Conservation (phyloP, 2,329 filamentous ascomycete species). For the Ilyonectria destructans region DNA sequence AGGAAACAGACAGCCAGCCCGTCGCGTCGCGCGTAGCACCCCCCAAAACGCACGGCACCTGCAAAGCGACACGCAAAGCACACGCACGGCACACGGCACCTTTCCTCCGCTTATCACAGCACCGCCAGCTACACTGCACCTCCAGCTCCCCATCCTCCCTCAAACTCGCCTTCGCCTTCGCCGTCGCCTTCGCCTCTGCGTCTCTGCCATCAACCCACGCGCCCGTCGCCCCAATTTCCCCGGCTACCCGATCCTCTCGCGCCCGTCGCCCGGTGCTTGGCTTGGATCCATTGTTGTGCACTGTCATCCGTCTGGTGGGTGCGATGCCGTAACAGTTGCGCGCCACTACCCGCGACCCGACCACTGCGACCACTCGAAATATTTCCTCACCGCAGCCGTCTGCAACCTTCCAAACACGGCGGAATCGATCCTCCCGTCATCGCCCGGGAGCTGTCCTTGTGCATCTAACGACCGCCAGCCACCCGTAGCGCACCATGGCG, state of each 20-base stretch:
- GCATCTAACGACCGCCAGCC: slow-evolving; percentile 12
- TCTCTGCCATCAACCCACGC: slow-evolving; percentile 25
- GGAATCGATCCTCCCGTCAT: slow-evolving; percentile 12
- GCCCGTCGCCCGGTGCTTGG: slow-evolving; percentile 25
- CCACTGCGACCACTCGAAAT: slow-evolving; percentile 39
- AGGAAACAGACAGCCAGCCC: slow-evolving; percentile 7
- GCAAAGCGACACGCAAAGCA: slow-evolving; percentile 14
- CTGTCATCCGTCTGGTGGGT: slow-evolving; percentile 35
- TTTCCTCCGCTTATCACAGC: slow-evolving; percentile 41
- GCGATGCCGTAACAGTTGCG: slow-evolving; percentile 46
- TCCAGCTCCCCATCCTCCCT: slow-evolving; percentile 12
- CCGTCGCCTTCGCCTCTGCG: not conserved
- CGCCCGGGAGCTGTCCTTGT: not conserved
- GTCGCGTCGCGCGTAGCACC: slow-evolving; percentile 48
- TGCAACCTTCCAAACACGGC: slow-evolving; percentile 25
- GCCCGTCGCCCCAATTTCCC: slow-evolving; percentile 26
- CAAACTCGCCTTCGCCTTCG: not conserved
- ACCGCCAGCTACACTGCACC: not conserved
- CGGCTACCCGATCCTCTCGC: slow-evolving; percentile 29
- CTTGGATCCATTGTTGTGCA: slow-evolving; percentile 17
- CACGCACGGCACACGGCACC: slow-evolving; percentile 23
- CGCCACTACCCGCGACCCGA: slow-evolving; percentile 39
- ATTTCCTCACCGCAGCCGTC: slow-evolving; percentile 25
- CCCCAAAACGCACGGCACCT: slow-evolving; percentile 33
- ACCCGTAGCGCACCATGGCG: slow-evolving; percentile 53